Percentiles rank a stretch among this genome's conserved stretches.
Evolutionary conservation across 2,329 filamentous ascomycete genomes (phyloP).

Genomic region (Amylocarpus encephaloides): DNA sequence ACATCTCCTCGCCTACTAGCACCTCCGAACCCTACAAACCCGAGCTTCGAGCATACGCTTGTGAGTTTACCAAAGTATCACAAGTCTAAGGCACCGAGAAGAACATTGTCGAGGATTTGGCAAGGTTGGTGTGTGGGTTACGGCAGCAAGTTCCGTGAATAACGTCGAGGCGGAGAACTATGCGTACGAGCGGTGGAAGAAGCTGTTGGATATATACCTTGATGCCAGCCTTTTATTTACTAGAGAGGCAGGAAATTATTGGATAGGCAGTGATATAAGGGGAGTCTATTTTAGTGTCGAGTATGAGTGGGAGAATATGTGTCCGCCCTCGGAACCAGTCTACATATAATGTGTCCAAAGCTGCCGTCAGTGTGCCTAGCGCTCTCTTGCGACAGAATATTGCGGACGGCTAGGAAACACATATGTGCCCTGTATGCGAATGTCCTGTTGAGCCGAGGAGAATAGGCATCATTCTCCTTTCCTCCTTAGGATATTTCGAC

Average conservation of each 20-base stretch:
- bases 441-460: no score
- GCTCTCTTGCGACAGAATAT: slow-evolving; percentile 51
- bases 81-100: slow-evolving; percentile 33
- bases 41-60: slow-evolving; percentile 34
- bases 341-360: slow-evolving; percentile 44
- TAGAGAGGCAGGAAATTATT: slow-evolving; percentile 33
- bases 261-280: slow-evolving; percentile 30
- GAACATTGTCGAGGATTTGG: slow-evolving; percentile 33
- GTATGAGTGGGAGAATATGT: slow-evolving; percentile 31
- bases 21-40: slow-evolving; percentile 20
- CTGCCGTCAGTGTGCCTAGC: slow-evolving; percentile 54
- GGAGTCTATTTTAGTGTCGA: slow-evolving; percentile 25
- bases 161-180: slow-evolving; percentile 32
- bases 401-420: no score
- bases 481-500: not conserved
- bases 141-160: slow-evolving; percentile 35
- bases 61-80: slow-evolving; percentile 34
- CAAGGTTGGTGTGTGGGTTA: slow-evolving; percentile 35
- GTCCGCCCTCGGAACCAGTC: slow-evolving; percentile 34
- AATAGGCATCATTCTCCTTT: no score
- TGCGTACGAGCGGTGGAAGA: slow-evolving; percentile 30
- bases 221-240: slow-evolving; percentile 35
- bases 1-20: slow-evolving; percentile 20
- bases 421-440: no score
- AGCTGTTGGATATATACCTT: slow-evolving; percentile 34